phyloP scores from a whole-genome alignment of 768 basidiomycete species.

The Lyophyllum shimeji region DNA sequence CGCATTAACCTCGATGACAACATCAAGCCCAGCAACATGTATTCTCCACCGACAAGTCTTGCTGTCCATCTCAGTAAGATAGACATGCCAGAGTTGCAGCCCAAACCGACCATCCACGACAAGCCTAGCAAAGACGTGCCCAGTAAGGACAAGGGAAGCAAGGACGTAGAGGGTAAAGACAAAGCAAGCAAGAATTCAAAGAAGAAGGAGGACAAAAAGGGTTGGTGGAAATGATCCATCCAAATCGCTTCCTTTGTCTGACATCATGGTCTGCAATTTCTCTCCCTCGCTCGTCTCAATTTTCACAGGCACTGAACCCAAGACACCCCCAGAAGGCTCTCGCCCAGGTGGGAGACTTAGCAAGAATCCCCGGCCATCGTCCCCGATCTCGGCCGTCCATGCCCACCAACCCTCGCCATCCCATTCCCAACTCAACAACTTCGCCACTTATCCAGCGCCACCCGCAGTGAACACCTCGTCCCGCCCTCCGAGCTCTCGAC shows the following conservation, averaged over 20 bases:
- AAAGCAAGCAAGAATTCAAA: constrained; percentile 26
- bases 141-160: background rate
- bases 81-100: constrained; percentile 79
- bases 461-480: constrained; percentile 22
- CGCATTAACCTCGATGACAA: constrained; percentile 69
- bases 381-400: constrained; percentile 24
- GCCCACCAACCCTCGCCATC: constrained; percentile 40
- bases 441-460: constrained; percentile 35
- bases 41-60: constrained; percentile 67
- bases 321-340: constrained; percentile 9
- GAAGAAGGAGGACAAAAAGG: constrained; percentile 44
- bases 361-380: constrained; percentile 18
- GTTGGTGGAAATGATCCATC: constrained; percentile 30
- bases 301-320: constrained; percentile 9
- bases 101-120: constrained; percentile 35
- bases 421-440: constrained; percentile 42
- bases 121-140: constrained; percentile 25
- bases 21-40: constrained; percentile 42
- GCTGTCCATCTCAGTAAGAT: constrained; percentile 84
- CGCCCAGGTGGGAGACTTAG: constrained; percentile 19
- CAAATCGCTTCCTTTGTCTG: constrained; percentile 1
- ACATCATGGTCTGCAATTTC: background rate
- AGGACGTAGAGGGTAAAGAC: constrained; percentile 2
- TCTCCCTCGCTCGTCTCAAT: background rate
- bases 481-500: constrained; percentile 5